Evolutionary conservation across 2,329 filamentous ascomycete genomes (phyloP), one percentile per base, ranked within the genome.

Genomic region (Myriosclerotinia duriaeana): DNA sequence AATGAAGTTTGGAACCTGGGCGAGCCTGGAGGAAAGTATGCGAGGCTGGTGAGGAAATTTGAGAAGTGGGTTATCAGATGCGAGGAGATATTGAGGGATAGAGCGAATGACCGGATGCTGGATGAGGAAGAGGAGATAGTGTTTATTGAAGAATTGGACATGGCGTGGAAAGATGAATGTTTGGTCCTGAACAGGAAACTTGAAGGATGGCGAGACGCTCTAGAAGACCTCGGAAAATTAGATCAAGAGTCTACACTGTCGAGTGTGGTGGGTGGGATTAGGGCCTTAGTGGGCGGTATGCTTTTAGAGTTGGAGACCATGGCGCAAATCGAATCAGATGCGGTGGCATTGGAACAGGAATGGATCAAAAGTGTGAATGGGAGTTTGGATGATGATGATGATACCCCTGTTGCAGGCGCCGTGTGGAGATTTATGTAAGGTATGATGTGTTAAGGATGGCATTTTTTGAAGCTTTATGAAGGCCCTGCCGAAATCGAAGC

Each of bases 271-370:
- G 76, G 75, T 8, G 81, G 79, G 2, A 85, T 82, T 65, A 75
- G 79, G 30, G 73, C 72, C 20, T 75, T 90, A 54, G 80, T 89
- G 15, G 74, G 78, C 58, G 84, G 82, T 46, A 89, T 89, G 87
- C 76, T 87, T 54, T 79, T 78, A n/a, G 88, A 90, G 78, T 77
- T 90, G 69, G 76, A 76, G n/a, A 68, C 83, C 67, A 90, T 90
- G 87, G 81, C 81, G 65, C 80, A 82, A 72, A 84, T 90, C 66
- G 86, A 89, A 77, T 78, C 77, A 56, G 85, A 86, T 71, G 83
- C 85, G 5, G 76, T 86, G 63, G 78, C 76, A 56, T 79, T 81
- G 54, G 88, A 90, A 76, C 80, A 81, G 66, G 79, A 79, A 53
- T 89, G 87, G 85, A 84, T 90, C 53, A 80, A 80, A 75, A 77